phyloP scores from a whole-genome alignment of 805 yeast genomes.

The Kodamaea laetipori region DNA sequence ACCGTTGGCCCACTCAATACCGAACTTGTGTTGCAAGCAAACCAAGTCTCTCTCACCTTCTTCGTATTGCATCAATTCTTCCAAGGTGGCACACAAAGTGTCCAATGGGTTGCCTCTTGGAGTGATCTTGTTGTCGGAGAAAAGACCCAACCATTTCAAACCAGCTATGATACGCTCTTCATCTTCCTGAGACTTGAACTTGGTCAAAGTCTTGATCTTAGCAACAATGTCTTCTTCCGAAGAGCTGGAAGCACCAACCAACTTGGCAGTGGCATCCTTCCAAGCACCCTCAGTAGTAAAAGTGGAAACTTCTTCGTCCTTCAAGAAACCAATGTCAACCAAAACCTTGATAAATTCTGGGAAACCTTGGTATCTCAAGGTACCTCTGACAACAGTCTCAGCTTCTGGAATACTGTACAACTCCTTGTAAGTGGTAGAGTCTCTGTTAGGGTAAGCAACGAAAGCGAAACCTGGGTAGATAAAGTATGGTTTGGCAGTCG shows the following conservation, averaged over 20 bases:
- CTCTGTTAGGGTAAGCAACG: constrained; percentile 97
- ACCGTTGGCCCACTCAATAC: constrained; percentile 96
- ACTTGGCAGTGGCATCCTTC: constrained; percentile 82
- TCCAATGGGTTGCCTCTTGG: constrained; percentile 96
- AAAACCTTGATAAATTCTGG: constrained; percentile 95
- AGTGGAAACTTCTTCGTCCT: constrained; percentile 66
- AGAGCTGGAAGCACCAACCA: constrained; percentile 72
- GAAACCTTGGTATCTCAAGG: constrained; percentile 97
- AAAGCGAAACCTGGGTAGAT: constrained; percentile 95
- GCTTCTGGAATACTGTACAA: constrained; percentile 96
- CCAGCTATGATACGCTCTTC: constrained; percentile 87
- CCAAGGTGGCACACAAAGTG: constrained; percentile 94
- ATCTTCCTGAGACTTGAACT: constrained; percentile 78
- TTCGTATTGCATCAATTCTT: constrained; percentile 93
- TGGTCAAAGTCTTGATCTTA: constrained; percentile 74
- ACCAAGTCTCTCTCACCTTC: constrained; percentile 95
- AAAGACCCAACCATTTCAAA: constrained; percentile 90
- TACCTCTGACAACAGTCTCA: constrained; percentile 94
- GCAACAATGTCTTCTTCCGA: constrained; percentile 73
- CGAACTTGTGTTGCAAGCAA: constrained; percentile 95
- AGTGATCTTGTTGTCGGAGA: constrained; percentile 70
- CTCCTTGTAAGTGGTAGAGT: constrained; percentile 90
- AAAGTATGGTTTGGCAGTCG: constrained; percentile 90
- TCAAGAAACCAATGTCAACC: constrained; percentile 90
- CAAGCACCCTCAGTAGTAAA: constrained; percentile 67